Percentiles rank a stretch among this genome's conserved stretches.
phyloP scores from a whole-genome alignment of 495 filamentous ascomycete species.

The Aspergillus affinis region DNA sequence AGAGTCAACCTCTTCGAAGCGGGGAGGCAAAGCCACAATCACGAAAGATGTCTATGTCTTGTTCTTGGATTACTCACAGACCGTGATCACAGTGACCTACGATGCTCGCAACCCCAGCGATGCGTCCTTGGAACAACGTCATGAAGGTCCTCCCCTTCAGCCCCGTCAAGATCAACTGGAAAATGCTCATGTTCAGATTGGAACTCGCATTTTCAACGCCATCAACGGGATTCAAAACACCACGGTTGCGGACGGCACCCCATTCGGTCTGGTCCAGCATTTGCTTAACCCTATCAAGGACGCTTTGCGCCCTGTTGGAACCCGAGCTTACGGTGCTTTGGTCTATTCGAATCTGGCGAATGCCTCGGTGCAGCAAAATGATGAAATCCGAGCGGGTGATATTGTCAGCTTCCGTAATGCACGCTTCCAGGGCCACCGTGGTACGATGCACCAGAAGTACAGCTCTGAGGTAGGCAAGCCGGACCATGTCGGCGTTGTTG shows the following conservation, averaged over 20 bases:
- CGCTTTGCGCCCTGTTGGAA: conserved; percentile 78
- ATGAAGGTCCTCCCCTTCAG: conserved; percentile 78
- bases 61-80: conserved; percentile 95
- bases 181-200: conserved; percentile 73
- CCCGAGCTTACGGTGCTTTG: conserved; percentile 83
- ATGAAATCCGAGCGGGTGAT: conserved; percentile 93
- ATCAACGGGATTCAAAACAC: conserved; percentile 70
- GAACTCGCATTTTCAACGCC: conserved; percentile 67
- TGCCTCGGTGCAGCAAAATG: conserved; percentile 81
- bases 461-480: conserved; percentile 83
- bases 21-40: conserved; percentile 66
- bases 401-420: conserved; percentile 93
- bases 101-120: conserved; percentile 72
- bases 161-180: conserved; percentile 95
- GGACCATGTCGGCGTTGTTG: conserved; percentile 94
- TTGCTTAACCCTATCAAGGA: conserved; percentile 70
- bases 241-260: conserved; percentile 79
- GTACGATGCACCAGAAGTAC: conserved; percentile 94
- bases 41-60: conserved; percentile 81
- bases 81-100: conserved; percentile 77
- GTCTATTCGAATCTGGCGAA: conserved; percentile 95
- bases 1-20: conserved; percentile 67
- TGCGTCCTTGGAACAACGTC: conserved; percentile 76
- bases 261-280: conserved; percentile 72
- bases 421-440: conserved; percentile 93